phyloP scores from a whole-genome alignment of 352 stramenopile species.

The Pythium aristosporum region DNA sequence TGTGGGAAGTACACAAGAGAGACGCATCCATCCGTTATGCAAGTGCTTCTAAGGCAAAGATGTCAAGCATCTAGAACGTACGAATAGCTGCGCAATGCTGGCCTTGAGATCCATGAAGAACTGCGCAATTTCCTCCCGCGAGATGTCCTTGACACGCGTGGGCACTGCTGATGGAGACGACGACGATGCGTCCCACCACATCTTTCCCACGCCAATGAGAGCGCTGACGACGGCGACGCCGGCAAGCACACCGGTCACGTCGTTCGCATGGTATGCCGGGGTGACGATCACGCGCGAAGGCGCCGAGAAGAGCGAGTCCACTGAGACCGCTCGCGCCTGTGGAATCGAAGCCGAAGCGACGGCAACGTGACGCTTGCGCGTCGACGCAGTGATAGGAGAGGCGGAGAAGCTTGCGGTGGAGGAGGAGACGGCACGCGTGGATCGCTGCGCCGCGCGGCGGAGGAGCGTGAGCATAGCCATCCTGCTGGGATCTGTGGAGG shows the following conservation, averaged over 20 bases:
- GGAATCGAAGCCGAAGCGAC: neutral
- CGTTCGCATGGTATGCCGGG: constrained; percentile 37
- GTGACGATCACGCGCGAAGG: constrained; percentile 13
- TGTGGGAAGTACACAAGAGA: neutral
- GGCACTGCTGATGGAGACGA: constrained; percentile 18
- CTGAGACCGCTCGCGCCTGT: constrained; percentile 9
- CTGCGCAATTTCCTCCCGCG: constrained; percentile 51
- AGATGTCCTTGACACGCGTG: constrained; percentile 48
- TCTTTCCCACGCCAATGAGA: constrained; percentile 75
- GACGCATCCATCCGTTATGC: neutral
- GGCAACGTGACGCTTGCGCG: neutral
- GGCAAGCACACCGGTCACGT: constrained; percentile 65
- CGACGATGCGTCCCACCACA: constrained; percentile 82
- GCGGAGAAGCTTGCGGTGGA: neutral
- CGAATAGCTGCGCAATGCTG: constrained; percentile 64
- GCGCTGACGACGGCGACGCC: constrained; percentile 68
- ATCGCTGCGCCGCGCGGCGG: constrained; percentile 34
- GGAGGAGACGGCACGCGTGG: constrained; percentile 7
- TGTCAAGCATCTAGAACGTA: constrained; percentile 26
- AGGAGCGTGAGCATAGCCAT: constrained; percentile 37
- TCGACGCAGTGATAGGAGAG: neutral
- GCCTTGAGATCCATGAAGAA: constrained; percentile 77
- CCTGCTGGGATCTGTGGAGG: neutral
- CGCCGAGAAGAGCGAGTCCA: constrained; percentile 20
- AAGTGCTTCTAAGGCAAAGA: too few relatives aligned